Conservation (phyloP, 2,329 filamentous ascomycete species). For the Colletotrichum magnum region DNA sequence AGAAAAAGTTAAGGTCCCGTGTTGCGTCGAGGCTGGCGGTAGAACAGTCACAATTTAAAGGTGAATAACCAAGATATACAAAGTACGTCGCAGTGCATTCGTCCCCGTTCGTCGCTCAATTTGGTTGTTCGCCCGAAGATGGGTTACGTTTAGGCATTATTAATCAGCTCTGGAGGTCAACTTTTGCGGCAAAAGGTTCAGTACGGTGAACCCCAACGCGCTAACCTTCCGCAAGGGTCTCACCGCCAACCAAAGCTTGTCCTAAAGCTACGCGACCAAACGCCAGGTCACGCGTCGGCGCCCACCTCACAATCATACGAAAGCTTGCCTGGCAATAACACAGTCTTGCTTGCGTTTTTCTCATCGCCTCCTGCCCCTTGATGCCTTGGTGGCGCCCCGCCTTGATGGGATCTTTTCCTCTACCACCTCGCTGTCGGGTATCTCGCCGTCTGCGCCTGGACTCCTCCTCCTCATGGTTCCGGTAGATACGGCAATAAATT, state of each 20-base stretch:
- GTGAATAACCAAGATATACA: too few relatives aligned
- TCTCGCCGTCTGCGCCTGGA: conserved; percentile 78
- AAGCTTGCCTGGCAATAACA: neutral
- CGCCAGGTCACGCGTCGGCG: conserved; percentile 27
- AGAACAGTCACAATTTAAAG: neutral
- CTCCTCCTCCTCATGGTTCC: conserved; percentile 92
- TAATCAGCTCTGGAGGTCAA: too few relatives aligned
- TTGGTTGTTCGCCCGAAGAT: too few relatives aligned
- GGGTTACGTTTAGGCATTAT: too few relatives aligned
- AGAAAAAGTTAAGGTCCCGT: neutral
- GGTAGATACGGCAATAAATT: conserved; percentile 76
- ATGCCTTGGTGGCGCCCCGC: conserved; percentile 50
- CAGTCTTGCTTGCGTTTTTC: neutral
- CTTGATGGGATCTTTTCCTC: conserved; percentile 58
- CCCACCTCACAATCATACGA: neutral
- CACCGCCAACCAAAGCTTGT: conserved; percentile 35
- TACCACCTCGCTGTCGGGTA: conserved; percentile 68
- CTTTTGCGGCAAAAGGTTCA: neutral
- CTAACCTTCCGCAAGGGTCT: conserved; percentile 22
- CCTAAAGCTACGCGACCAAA: conserved; percentile 33
- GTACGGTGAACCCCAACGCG: conserved; percentile 14
- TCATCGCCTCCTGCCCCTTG: conserved; percentile 35
- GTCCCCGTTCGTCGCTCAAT: too few relatives aligned
- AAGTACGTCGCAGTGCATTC: too few relatives aligned
- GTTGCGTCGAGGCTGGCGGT: neutral